Percentiles rank a stretch among this genome's conserved stretches.
These are phyloP conservation scores for Trypanosoma platydactyli DNA, from an alignment of 208 protist species.

Conservation along the genomic window DNA sequence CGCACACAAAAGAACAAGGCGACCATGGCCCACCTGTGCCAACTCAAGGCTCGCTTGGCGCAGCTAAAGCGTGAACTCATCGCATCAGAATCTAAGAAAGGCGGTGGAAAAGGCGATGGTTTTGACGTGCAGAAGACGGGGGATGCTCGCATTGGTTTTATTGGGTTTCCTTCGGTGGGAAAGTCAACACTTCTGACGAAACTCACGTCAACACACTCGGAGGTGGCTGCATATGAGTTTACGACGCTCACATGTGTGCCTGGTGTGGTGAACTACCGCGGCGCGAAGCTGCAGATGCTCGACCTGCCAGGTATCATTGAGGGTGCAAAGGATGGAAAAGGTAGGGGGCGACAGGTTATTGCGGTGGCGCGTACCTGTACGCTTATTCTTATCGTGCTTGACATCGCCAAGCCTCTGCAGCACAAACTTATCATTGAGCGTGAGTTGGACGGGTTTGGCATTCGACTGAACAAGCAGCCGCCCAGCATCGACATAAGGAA, in stretches of 20 bases:
- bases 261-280: constrained; percentile 94
- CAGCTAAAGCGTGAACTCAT: constrained; percentile 97
- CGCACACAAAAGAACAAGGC: constrained; percentile 99
- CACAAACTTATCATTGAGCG: constrained; percentile 96
- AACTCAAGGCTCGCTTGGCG: constrained; percentile 98
- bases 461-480: constrained; percentile 97
- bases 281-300: constrained; percentile 94
- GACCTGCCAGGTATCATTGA: constrained; percentile 99
- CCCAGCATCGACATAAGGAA: constrained; percentile 96
- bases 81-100: constrained; percentile 83
- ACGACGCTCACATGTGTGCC: constrained; percentile 99
- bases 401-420: constrained; percentile 96
- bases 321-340: constrained; percentile 99
- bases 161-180: constrained; percentile 98
- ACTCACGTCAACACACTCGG: constrained; percentile 96
- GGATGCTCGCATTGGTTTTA: constrained; percentile 95
- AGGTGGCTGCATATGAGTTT: constrained; percentile 99
- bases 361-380: constrained; percentile 96
- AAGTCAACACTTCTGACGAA: constrained; percentile 98
- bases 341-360: constrained; percentile 98
- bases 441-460: constrained; percentile 99
- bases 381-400: constrained; percentile 98
- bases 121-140: constrained; percentile 99
- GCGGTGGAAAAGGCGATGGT: constrained; percentile 91
- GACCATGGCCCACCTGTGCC: constrained; percentile 96